These are phyloP conservation scores for Trichoderma atroviride DNA, from an alignment of 2,329 filamentous ascomycete genomes.

Conservation along the genomic window DNA sequence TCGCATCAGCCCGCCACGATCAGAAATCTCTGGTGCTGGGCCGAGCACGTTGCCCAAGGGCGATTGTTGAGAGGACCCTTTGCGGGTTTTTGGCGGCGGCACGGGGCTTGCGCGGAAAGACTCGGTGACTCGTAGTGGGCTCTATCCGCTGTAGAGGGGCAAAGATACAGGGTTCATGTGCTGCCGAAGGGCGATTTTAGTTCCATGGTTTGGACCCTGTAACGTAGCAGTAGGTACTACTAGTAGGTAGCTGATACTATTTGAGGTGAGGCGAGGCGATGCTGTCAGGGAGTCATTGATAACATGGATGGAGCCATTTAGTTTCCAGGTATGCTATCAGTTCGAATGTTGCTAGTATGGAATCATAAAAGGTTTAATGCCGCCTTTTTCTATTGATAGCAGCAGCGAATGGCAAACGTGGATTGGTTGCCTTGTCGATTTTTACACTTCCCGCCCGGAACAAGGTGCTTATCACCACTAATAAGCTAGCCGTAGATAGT, in stretches of 20 bases:
- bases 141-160: neutral
- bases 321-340: neutral
- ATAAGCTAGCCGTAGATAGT: neutral
- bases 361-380: neutral
- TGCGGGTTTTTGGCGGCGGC: neutral
- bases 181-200: neutral
- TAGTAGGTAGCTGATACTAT: neutral
- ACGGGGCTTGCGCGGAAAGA: neutral
- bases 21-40: neutral
- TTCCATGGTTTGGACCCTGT: neutral
- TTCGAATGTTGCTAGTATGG: neutral
- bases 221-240: neutral
- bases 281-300: neutral
- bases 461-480: constrained; percentile 11
- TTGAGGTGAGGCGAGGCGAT: neutral
- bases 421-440: neutral
- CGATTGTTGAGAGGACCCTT: neutral
- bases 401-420: neutral
- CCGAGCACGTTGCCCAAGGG: constrained; percentile 12
- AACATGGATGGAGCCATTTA: neutral
- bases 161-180: neutral
- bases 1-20: neutral
- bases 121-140: neutral
- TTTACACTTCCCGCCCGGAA: constrained; percentile 1
- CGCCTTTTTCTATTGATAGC: neutral